Conservation (phyloP, 2,329 filamentous ascomycete genomes). For the Chaetomium sp. region DNA sequence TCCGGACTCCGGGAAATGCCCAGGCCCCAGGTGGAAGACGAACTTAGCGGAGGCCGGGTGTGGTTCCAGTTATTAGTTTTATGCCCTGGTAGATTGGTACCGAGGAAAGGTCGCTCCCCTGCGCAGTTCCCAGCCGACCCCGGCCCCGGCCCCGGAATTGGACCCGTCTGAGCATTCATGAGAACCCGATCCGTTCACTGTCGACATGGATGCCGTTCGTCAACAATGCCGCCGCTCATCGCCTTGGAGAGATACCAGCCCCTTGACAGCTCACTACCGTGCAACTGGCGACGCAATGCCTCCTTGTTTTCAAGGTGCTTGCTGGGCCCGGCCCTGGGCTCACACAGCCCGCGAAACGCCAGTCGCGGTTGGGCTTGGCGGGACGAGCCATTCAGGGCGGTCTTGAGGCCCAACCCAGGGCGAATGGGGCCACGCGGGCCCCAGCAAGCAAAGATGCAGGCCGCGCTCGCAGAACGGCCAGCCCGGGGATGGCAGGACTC, state of each 20-base stretch:
- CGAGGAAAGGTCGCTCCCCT: no score
- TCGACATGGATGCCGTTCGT: no score
- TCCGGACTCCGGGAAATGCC: no score
- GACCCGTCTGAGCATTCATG: neutral
- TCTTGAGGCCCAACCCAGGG: conserved; percentile 17
- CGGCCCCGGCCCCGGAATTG: neutral
- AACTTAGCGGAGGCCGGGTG: no score
- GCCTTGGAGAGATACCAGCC: neutral
- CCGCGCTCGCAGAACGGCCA: neutral
- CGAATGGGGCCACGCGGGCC: conserved; percentile 12
- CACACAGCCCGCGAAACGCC: neutral
- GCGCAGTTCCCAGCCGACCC: neutral
- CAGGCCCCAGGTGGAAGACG: no score
- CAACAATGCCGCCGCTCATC: neutral
- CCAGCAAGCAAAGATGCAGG: no score
- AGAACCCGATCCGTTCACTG: no score
- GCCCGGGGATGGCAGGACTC: neutral
- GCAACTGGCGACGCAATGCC: neutral
- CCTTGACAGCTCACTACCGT: conserved; percentile 14
- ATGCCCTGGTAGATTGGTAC: no score
- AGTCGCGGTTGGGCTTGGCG: conserved; percentile 7
- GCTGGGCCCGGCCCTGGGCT: neutral
- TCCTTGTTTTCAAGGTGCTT: neutral
- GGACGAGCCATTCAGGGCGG: conserved; percentile 7
- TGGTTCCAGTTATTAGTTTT: no score